phyloP scores from a whole-genome alignment of 208 protist species.

The Leishmania tarentolae region DNA sequence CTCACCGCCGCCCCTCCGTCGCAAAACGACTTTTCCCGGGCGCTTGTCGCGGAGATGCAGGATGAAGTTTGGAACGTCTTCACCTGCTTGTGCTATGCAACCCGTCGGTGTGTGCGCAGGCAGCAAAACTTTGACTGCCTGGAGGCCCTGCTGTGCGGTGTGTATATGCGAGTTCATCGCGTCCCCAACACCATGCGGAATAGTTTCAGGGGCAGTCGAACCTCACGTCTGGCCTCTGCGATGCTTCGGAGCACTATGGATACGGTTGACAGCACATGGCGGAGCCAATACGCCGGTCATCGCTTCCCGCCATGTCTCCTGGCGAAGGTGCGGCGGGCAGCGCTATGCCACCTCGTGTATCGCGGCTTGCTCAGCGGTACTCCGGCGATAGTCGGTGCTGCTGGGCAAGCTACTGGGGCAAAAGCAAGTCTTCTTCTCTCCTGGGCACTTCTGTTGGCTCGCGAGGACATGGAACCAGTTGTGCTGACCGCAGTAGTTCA shows the following conservation, averaged over 20 bases:
- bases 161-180: not conserved
- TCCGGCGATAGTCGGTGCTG: not conserved
- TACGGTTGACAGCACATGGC: not conserved
- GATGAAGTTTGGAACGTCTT: constrained; percentile 17
- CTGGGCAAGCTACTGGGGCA: not conserved
- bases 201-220: not conserved
- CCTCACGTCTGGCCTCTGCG: not conserved
- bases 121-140: constrained; percentile 25
- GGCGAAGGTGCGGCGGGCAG: constrained; percentile 8
- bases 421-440: constrained; percentile 11
- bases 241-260: not conserved
- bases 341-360: constrained; percentile 29
- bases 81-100: constrained; percentile 30
- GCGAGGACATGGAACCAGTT: constrained; percentile 2
- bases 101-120: constrained; percentile 29
- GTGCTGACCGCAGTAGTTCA: constrained; percentile 21
- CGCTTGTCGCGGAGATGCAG: not conserved
- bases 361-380: constrained; percentile 20
- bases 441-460: constrained; percentile 19
- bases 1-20: not conserved
- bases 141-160: constrained; percentile 30
- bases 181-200: not conserved
- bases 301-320: not conserved
- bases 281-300: not conserved
- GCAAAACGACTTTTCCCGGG: not conserved